These are phyloP conservation scores for Paraphysoderma sedebokerense DNA, from an alignment of 371 early-diverging fungal species.

Conservation along the genomic window DNA sequence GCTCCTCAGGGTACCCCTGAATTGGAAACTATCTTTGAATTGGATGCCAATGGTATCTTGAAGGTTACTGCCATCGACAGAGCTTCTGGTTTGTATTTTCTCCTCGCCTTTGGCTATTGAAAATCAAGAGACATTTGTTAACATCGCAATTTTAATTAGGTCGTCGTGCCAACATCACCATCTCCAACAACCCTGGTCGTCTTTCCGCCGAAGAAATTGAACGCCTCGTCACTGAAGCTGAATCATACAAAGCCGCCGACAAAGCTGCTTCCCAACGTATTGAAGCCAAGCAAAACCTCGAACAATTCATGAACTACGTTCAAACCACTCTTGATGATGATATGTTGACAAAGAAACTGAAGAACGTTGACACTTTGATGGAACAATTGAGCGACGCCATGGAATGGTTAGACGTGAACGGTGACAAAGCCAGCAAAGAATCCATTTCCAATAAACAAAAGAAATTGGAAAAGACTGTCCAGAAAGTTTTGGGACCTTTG, in stretches of 20 bases:
- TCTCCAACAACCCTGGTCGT: constrained; percentile 80
- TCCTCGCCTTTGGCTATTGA: too few species aligned
- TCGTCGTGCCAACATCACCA: constrained; percentile 81
- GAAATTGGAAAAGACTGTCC: constrained; percentile 74
- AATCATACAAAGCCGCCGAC: constrained; percentile 71
- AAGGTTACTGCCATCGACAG: constrained; percentile 86
- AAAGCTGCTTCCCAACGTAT: constrained; percentile 45
- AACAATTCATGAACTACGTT: constrained; percentile 40
- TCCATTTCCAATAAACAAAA: constrained; percentile 72
- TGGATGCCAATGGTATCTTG: constrained; percentile 89
- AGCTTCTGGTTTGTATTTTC: constrained; percentile 70
- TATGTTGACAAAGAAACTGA: constrained; percentile 24
- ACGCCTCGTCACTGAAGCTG: constrained; percentile 77
- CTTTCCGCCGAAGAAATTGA: constrained; percentile 78
- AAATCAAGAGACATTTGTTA: too few species aligned
- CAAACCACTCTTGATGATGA: constrained; percentile 32
- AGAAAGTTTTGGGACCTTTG: constrained; percentile 52
- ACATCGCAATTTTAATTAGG: constrained; percentile 30
- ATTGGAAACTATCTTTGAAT: constrained; percentile 83
- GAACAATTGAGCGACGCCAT: constrained; percentile 36
- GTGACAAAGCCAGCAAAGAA: constrained; percentile 66
- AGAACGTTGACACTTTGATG: constrained; percentile 34
- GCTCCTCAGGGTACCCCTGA: constrained; percentile 81
- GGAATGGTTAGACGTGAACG: constrained; percentile 35
- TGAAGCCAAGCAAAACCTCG: constrained; percentile 72